phyloP scores from a whole-genome alignment of 73 alveolate species.

The Effrenium voratum region DNA sequence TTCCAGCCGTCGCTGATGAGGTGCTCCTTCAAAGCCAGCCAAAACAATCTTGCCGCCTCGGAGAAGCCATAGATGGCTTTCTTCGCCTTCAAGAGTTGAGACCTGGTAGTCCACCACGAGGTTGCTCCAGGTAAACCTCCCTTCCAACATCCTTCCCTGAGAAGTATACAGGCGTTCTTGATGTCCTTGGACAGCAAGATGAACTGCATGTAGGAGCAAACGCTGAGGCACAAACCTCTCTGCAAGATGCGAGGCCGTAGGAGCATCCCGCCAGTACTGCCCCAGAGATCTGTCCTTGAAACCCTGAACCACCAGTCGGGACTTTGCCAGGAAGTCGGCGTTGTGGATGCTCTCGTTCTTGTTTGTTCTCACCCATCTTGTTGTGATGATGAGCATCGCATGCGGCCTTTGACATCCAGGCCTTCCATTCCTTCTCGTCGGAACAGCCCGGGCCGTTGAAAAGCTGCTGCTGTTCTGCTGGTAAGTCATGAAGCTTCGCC shows the following conservation, averaged over 20 bases:
- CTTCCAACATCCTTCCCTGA: too few species aligned
- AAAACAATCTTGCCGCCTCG: too few species aligned
- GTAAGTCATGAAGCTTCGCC: neutral
- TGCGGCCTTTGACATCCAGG: neutral
- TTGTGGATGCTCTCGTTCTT: neutral
- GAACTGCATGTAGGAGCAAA: neutral
- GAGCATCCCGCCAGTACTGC: neutral
- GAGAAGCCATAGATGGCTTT: neutral
- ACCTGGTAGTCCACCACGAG: neutral
- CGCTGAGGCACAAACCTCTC: neutral
- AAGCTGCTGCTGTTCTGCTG: neutral
- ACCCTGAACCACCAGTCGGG: neutral
- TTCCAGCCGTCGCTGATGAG: neutral
- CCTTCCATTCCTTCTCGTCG: neutral
- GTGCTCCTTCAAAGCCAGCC: neutral
- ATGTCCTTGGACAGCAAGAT: neutral
- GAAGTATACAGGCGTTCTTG: too few species aligned
- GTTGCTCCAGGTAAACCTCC: neutral
- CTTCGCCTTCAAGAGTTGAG: neutral
- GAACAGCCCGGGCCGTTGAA: neutral
- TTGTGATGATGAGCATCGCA: neutral
- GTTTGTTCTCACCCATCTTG: neutral
- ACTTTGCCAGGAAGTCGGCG: neutral
- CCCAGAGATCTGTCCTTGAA: neutral
- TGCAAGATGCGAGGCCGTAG: neutral